Base-by-base conservation (phyloP, 441 rosid species). In the Euphorbia corollata region DNA sequence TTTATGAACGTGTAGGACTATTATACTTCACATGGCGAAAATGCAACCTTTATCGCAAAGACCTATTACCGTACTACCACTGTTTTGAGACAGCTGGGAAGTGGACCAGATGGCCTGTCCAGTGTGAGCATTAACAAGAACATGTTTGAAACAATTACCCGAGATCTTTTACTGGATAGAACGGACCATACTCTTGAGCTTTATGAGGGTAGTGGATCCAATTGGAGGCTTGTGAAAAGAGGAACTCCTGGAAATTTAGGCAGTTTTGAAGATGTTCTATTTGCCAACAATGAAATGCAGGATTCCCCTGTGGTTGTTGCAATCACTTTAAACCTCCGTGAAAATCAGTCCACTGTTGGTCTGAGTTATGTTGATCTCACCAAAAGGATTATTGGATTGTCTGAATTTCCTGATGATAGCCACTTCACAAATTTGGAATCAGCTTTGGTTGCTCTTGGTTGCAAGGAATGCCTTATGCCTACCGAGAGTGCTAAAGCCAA, bases 211-310 rank as follows among this genome's bases (percentile, higher is more conserved):
- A 91, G 89, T 73, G 98, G 98, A 34, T 89, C 99, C 61, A 87
- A 87, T 63, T 94, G 99, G 98, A 89, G 83, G 72, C 79, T 91
- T 67, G 82, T 85, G 70, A 94, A 83, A 78, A 82, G 83, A 55
- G 99, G 88, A 60, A 88, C 92, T 73, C 99, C 98, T 70, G 99
- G 98, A 71, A 91, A 89, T 84, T 79, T 94, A 12, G 94, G 98
- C 12, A 87, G 91, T 78, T 94, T 91, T 77, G 99, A 94, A 80
- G 99, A 94, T 82, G 81, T 94, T 80, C 75, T 94, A 59, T 94
- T 94, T 80, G 90, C 96, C 62, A 94, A 88, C 84, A 82, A 87
- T 71, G 99, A 94, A 65, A 94, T 94, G 99, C 92, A 85, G 83
- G 98, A 89, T 74, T 79, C 96, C 8, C 99, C 99, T 51, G 97